Evolutionary conservation across 371 early-diverging fungal genomes (phyloP).

Genomic region (Actinomucor elegans): DNA sequence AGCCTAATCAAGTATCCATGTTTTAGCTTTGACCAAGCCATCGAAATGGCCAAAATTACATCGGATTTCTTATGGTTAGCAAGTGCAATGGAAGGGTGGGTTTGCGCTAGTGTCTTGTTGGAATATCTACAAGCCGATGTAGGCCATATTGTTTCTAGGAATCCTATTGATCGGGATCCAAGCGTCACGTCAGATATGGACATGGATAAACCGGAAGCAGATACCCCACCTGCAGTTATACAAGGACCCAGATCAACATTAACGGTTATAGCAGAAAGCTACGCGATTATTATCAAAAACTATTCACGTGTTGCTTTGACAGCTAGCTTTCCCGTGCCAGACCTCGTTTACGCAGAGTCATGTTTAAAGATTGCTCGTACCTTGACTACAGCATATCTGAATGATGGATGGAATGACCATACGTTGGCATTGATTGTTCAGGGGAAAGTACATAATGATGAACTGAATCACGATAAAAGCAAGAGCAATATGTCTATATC

Average conservation of each 20-base stretch:
- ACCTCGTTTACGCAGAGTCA: constrained; percentile 45
- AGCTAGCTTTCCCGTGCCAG: constrained; percentile 4
- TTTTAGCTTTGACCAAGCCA: constrained; percentile 70
- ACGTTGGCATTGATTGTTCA: constrained; percentile 9
- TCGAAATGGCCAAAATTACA: constrained; percentile 66
- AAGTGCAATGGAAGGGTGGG: constrained; percentile 74
- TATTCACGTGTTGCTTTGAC: constrained; percentile 46
- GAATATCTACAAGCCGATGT: constrained; percentile 64
- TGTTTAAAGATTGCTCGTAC: constrained; percentile 45
- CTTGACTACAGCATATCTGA: constrained; percentile 30
- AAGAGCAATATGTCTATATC: not conserved
- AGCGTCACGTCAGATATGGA: not conserved
- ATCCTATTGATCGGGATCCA: not conserved
- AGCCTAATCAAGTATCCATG: too few species aligned
- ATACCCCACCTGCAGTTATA: not conserved
- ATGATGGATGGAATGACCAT: constrained; percentile 32
- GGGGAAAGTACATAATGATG: not conserved
- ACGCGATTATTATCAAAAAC: constrained; percentile 36
- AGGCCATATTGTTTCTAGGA: constrained; percentile 29
- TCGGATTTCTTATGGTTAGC: constrained; percentile 79
- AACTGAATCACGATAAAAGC: not conserved
- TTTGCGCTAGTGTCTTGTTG: constrained; percentile 61
- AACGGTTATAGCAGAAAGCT: constrained; percentile 29
- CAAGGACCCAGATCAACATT: constrained; percentile 1
- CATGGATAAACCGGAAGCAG: not conserved